Evolutionary conservation across 1,139 yeast genomes (phyloP).

Genomic region (Geotrichum aggregatum): DNA sequence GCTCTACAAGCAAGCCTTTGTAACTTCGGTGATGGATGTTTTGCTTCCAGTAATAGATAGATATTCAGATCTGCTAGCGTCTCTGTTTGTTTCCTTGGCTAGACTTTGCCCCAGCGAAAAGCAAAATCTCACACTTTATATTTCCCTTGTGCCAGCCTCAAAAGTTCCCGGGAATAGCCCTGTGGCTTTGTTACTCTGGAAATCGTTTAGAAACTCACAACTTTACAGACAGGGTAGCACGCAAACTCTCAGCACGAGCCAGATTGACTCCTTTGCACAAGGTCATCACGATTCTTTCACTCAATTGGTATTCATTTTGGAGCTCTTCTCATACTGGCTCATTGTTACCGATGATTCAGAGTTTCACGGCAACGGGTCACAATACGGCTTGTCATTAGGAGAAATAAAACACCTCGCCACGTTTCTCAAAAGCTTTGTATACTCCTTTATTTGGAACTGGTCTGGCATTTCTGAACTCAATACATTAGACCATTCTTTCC

Average conservation of each 20-base stretch:
- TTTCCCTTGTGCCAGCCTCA: constrained; percentile 27
- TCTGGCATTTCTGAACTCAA: constrained; percentile 9
- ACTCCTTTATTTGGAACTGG: constrained; percentile 51
- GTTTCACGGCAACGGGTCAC: constrained; percentile 34
- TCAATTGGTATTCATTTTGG: constrained; percentile 42
- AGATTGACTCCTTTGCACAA: constrained; percentile 10
- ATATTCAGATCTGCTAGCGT: constrained; percentile 22
- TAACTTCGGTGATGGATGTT: constrained; percentile 5
- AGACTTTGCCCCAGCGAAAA: constrained; percentile 29
- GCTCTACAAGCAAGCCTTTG: constrained; percentile 10
- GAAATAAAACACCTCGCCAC: constrained; percentile 48
- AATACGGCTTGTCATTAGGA: constrained; percentile 42
- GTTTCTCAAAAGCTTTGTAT: constrained; percentile 54
- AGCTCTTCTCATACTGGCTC: constrained; percentile 53
- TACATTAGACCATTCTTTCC: neutral
- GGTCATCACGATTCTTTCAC: constrained; percentile 23
- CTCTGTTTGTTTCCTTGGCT: constrained; percentile 27
- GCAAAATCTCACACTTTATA: constrained; percentile 29
- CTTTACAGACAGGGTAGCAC: constrained; percentile 17
- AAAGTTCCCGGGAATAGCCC: constrained; percentile 22
- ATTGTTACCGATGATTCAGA: constrained; percentile 71
- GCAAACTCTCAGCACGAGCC: constrained; percentile 12
- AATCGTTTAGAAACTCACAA: constrained; percentile 23
- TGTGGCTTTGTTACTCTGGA: constrained; percentile 29
- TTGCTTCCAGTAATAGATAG: constrained; percentile 5